Percentiles rank a stretch among this genome's conserved stretches.
These are phyloP conservation scores for Hericium erinaceus DNA, from an alignment of 768 basidiomycete species.

Conservation along the genomic window DNA sequence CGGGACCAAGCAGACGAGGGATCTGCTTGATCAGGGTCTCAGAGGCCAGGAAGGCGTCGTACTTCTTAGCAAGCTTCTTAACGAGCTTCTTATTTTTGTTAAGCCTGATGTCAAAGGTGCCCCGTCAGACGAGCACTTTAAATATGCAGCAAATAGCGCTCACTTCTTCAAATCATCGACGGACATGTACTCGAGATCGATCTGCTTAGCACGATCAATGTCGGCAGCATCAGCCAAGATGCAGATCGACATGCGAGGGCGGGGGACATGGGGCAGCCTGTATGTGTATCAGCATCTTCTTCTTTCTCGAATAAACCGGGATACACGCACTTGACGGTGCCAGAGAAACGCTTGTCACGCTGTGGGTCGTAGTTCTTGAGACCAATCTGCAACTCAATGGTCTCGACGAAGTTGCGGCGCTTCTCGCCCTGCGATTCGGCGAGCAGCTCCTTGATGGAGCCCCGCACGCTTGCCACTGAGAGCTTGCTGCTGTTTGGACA, in stretches of 20 bases:
- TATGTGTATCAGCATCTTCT: neutral
- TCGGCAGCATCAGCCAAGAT: slow-evolving; percentile 99
- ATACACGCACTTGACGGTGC: slow-evolving; percentile 81
- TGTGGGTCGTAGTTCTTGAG: slow-evolving; percentile 99
- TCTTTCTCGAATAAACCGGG: neutral
- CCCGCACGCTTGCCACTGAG: slow-evolving; percentile 99
- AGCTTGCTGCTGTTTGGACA: slow-evolving; percentile 58
- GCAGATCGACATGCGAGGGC: slow-evolving; percentile 98
- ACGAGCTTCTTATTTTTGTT: slow-evolving; percentile 99
- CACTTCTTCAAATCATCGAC: slow-evolving; percentile 99
- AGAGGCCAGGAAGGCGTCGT: slow-evolving; percentile 97
- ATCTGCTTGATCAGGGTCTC: slow-evolving; percentile 99
- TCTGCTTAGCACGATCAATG: slow-evolving; percentile 97
- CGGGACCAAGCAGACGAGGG: slow-evolving; percentile 97
- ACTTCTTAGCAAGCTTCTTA: slow-evolving; percentile 99
- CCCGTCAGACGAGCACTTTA: neutral
- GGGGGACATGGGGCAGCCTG: slow-evolving; percentile 93
- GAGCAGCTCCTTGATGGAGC: slow-evolving; percentile 87
- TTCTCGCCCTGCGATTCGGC: slow-evolving; percentile 78
- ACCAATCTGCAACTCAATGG: slow-evolving; percentile 92
- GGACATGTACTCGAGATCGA: slow-evolving; percentile 97
- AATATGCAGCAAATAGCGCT: slow-evolving; percentile 13
- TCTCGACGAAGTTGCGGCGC: slow-evolving; percentile 92
- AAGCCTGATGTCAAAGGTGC: slow-evolving; percentile 41
- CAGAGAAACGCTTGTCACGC: slow-evolving; percentile 99